Evolutionary conservation across 257 asterid genomes (phyloP), one percentile per base, ranked within the genome.

Genomic region (Solanum neorickii): DNA sequence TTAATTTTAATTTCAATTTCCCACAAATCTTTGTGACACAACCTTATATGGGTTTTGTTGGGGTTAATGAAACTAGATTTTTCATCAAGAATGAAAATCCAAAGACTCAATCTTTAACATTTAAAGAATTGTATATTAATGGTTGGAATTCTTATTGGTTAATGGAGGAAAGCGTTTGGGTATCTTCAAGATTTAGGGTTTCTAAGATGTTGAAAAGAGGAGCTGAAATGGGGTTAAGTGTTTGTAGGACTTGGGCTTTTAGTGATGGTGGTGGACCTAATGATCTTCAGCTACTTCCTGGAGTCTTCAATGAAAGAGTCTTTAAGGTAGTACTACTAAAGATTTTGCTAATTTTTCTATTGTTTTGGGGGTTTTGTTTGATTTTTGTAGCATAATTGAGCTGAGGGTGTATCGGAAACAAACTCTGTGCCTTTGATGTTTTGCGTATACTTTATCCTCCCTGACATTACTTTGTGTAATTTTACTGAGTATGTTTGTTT

Each of bases 61-160:
- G 94, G 78, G 93, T 92, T 82, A 91, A 93, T 88, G 86, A 88
- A 89, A 93, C 95, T 87, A 89, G 93, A 80, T 93, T 93, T 88
- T 87, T 90, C 88, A 86, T 91, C 88, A 76, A 52, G 86, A 60
- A 68, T 65, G 89, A 44, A 16, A 29, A 87, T 52, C 29, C 46
- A 23, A 69, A 70, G 33, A 86, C 74, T 7, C 88, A 74, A 12
- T 14, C 44, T 16, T 44, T 44, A 83, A 8, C 78, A 39, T 65
- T 68, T 82, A 80, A 75, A 42, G 91, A 88, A 29, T 49, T 91
- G 11, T 93, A 92, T 21, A 90, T 93, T 46, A 92, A 93, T 49
- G 96, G 94, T 16, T 93, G 96, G 96, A 93, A 93, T 84, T 93
- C 96, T 13, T 93, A 93, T 83, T 93, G 96, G 96, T 72, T 93